These are phyloP conservation scores for Rhynchospora pubera DNA, from an alignment of 176 grass and related monocot species.

Conservation along the genomic window DNA sequence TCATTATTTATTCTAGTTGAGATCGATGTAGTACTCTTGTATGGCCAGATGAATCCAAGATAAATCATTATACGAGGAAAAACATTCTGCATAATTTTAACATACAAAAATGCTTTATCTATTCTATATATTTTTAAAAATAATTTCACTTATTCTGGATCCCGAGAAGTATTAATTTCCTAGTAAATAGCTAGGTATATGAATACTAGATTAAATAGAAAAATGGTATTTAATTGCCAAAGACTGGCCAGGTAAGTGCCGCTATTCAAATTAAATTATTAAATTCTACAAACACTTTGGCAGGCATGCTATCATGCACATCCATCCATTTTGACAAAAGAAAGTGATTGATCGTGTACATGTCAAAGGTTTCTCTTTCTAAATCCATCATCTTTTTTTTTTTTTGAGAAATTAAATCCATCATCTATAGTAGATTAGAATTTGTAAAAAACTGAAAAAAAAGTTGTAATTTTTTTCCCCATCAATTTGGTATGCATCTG, in stretches of 20 bases:
- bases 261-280: background rate
- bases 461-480: background rate
- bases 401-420: no score
- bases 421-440: background rate
- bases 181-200: background rate
- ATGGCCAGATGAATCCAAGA: background rate
- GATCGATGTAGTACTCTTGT: background rate
- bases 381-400: no score
- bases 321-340: background rate
- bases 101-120: background rate
- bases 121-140: background rate
- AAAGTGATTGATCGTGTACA: background rate
- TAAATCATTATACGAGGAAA: background rate
- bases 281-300: background rate
- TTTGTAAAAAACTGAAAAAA: background rate
- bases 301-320: background rate
- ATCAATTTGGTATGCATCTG: background rate
- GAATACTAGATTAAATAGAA: background rate
- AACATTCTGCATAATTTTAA: background rate
- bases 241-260: background rate
- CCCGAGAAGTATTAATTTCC: background rate
- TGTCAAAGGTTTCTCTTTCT: constrained; percentile 17
- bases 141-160: background rate
- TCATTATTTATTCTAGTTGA: background rate
- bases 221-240: background rate